Evolutionary conservation across 768 basidiomycete genomes (phyloP).

Genomic region (Boletus huronensis): DNA sequence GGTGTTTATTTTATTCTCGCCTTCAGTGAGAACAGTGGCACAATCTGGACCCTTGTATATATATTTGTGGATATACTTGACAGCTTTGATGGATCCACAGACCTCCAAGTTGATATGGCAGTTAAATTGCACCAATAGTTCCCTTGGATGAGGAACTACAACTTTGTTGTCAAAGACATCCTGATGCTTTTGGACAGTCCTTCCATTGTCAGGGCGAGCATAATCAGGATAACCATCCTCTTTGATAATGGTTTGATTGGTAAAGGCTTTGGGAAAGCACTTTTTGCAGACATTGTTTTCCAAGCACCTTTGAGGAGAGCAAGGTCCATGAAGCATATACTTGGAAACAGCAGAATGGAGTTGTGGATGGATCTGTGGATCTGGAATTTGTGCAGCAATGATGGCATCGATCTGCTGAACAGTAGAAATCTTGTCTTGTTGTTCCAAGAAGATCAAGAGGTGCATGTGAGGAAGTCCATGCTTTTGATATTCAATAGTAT

Average conservation of each 20-base stretch:
- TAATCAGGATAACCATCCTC: background rate
- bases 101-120: background rate
- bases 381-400: background rate
- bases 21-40: background rate
- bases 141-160: background rate
- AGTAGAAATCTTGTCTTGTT: background rate
- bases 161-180: background rate
- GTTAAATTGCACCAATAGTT: background rate
- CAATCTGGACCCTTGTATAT: background rate
- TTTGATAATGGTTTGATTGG: background rate
- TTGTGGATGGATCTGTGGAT: background rate
- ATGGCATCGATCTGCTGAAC: background rate
- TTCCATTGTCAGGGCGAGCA: background rate
- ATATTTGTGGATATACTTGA: background rate
- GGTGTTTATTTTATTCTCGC: background rate
- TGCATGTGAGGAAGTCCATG: background rate
- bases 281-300: background rate
- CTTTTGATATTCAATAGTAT: constrained; percentile 41
- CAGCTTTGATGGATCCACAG: background rate
- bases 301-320: background rate
- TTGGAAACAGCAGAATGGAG: background rate
- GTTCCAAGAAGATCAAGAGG: background rate
- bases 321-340: background rate
- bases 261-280: background rate
- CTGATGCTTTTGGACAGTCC: background rate